Evolutionary conservation across 2,329 filamentous ascomycete species (phyloP), one percentile per base, ranked within the genome.

Genomic region (Acarospora socialis): DNA sequence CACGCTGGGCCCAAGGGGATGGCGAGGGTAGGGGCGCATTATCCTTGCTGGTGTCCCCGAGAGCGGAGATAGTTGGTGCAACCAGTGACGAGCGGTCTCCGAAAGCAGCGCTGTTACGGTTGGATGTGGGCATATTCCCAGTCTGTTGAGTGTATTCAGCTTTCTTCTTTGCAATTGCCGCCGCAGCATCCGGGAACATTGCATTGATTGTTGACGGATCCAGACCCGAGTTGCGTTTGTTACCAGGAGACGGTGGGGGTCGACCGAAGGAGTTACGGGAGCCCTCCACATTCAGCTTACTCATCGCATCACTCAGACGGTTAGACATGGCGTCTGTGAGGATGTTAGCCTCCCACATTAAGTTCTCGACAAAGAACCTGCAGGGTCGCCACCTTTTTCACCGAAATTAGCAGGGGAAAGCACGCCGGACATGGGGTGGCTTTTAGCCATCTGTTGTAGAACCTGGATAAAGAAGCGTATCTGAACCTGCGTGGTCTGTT

Each of bases 401-500:
- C 68, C 68, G 56, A 95, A 94, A 52, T 84, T 92, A 34, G 90
- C 80, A 18, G 90, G 90, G 17, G 90, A 95, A 32, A 98, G 60
- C 21, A 98, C 79, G 32, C 87, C 82, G 21, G 87, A 92, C 81
- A 95, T 92, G 17, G 90, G 90, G 56, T 95, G 86, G 49, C 77
- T 92, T 63, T 94, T 93, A 42, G 86, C 86, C 90, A 95, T 98
- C 57, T 98, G 90, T 63, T 95, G 86, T 46, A 98, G 66, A 28
- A 98, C 84, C 59, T 95, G 87, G 46, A 95, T 95, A 60, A 98
- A 98, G 67, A 98, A 98, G 34, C 90, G 77, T 52, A 95, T 93
- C 62, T 98, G 90, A 39, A 98, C 87, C 60, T 95, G 90, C 4
- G 90, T 98, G 4, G 90, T 95, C 66, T 98, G 90, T 63, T 98